A percentile compares a stretch with the other conserved stretches of the same genome.
These are phyloP conservation scores for Neoboletus brunneissimus DNA, from an alignment of 768 basidiomycete genomes.

Conservation along the genomic window DNA sequence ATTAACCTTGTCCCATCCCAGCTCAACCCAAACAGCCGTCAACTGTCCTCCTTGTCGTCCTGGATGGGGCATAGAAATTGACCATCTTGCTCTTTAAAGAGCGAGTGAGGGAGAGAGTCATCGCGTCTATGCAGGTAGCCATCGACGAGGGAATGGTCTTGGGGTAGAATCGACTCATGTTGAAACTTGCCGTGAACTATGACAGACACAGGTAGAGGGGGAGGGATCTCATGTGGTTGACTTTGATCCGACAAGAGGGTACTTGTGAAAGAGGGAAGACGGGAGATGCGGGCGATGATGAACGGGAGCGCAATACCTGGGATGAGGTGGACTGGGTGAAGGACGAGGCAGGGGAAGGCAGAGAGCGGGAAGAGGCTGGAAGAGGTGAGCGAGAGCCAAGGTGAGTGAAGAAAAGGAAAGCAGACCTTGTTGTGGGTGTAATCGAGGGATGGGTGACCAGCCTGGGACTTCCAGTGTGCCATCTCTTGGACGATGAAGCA, in stretches of 20 bases:
- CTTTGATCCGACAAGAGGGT: constrained; percentile 35
- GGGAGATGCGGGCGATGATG: constrained; percentile 30
- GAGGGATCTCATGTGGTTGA: constrained; percentile 24
- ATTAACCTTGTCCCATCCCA: constrained; percentile 24
- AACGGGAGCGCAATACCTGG: constrained; percentile 28
- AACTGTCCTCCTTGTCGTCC: constrained; percentile 29
- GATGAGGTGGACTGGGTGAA: constrained; percentile 27
- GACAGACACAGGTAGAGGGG: constrained; percentile 29
- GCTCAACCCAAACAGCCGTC: constrained; percentile 25
- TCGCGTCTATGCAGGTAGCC: constrained; percentile 13
- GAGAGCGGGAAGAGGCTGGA: constrained; percentile 20
- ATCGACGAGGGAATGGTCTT: constrained; percentile 13
- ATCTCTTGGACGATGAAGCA: constrained; percentile 38
- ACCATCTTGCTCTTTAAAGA: constrained; percentile 14
- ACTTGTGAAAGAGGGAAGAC: constrained; percentile 33
- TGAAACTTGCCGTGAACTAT: constrained; percentile 30
- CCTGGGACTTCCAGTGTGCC: constrained; percentile 24
- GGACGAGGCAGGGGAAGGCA: constrained; percentile 29
- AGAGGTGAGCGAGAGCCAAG: background rate
- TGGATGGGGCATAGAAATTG: constrained; percentile 12
- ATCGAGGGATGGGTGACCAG: background rate
- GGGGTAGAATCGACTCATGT: constrained; percentile 22
- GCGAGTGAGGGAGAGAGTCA: constrained; percentile 10
- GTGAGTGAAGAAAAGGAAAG: background rate
- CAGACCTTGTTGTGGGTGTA: constrained; percentile 15